Conservation (phyloP, 345 rosid species). For the Orychophragmus violaceus region DNA sequence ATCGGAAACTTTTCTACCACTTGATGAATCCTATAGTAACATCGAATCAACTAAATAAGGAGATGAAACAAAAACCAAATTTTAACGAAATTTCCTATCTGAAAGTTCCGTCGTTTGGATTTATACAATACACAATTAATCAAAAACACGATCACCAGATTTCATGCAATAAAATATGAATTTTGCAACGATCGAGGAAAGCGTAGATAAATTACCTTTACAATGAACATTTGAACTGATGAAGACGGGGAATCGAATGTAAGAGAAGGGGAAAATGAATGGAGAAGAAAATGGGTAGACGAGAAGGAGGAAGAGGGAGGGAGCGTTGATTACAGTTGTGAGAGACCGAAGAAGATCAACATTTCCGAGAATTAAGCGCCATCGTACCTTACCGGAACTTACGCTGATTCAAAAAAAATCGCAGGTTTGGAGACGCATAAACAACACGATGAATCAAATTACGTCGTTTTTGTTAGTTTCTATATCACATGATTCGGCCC, state of each 20-base stretch:
- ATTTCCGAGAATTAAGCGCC: constrained; percentile 51
- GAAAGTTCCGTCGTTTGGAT: no score
- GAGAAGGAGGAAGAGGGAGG: constrained; percentile 17
- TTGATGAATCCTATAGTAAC: not conserved
- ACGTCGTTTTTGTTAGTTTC: not conserved
- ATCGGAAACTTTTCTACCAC: not conserved
- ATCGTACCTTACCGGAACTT: constrained; percentile 28
- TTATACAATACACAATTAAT: not conserved
- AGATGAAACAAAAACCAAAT: no score
- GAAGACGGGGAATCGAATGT: not conserved
- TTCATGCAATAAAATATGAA: not conserved
- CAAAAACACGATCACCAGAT: not conserved
- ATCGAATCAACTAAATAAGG: not conserved
- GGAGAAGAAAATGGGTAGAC: constrained; percentile 20
- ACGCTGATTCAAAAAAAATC: not conserved
- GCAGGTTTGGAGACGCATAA: not conserved
- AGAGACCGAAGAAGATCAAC: constrained; percentile 24
- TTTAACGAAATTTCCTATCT: no score
- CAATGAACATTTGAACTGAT: not conserved
- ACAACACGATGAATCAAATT: not conserved
- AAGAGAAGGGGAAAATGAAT: not conserved
- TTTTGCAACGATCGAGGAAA: not conserved
- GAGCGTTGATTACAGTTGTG: not conserved
- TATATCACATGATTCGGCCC: not conserved
- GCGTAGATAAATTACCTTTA: constrained; percentile 1